A percentile compares a stretch with the other conserved stretches of the same genome.
phyloP scores from a whole-genome alignment of 2,329 filamentous ascomycete genomes.

The Talaromyces piceae region DNA sequence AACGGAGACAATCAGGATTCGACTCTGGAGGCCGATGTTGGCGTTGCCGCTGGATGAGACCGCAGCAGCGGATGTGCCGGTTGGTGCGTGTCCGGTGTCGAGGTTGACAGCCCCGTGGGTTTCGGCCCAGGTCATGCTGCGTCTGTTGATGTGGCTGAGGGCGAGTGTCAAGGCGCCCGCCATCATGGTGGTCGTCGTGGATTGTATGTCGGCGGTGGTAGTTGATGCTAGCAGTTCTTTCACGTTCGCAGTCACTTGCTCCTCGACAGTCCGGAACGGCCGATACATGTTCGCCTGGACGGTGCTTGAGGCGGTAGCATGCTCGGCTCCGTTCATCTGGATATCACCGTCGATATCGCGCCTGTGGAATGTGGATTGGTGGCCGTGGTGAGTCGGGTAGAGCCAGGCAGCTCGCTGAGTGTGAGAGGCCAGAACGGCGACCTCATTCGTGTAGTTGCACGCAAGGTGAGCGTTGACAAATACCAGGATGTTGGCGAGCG shows the following conservation, averaged over 20 bases:
- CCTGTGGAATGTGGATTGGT: conserved; percentile 12
- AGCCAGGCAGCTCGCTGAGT: conserved; percentile 81
- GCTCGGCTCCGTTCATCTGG: conserved; percentile 47
- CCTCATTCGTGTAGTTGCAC: conserved; percentile 86
- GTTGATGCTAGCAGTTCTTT: conserved; percentile 65
- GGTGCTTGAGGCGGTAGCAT: conserved; percentile 17
- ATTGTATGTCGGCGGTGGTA: conserved; percentile 50
- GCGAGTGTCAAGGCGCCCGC: conserved; percentile 86
- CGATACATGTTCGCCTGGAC: conserved; percentile 79
- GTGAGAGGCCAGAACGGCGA: conserved; percentile 86
- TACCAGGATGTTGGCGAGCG: conserved; percentile 82
- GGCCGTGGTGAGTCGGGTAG: conserved; percentile 59
- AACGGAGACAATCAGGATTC: conserved; percentile 84
- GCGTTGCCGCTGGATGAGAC: conserved; percentile 28
- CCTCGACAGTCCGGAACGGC: conserved; percentile 80
- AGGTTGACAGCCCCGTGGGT: conserved; percentile 42
- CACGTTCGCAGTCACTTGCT: conserved; percentile 67
- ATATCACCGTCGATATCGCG: conserved; percentile 44
- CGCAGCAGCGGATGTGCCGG: conserved; percentile 12
- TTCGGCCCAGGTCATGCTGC: conserved; percentile 57
- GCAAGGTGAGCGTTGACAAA: conserved; percentile 96
- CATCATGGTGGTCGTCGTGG: conserved; percentile 71
- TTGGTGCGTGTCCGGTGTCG: conserved; percentile 29
- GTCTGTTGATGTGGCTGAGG: conserved; percentile 83
- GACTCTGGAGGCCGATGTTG: conserved; percentile 54